Base-by-base conservation (phyloP, 352 stramenopile genomes). In the Blastocystis hominis region DNA sequence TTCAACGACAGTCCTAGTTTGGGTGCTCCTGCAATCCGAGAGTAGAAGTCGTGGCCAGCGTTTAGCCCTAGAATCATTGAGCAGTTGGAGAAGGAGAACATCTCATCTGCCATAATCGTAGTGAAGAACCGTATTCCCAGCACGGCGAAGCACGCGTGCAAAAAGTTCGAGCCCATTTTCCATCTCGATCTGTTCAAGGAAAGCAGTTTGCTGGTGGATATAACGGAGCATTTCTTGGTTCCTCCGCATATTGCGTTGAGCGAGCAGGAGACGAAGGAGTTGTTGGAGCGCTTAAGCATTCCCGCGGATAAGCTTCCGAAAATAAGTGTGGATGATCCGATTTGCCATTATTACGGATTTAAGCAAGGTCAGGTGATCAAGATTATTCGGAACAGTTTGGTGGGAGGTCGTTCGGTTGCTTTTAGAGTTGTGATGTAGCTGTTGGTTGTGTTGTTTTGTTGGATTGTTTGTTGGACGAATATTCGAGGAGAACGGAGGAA, bases 211-310 rank as follows among this genome's bases (percentile, higher is more conserved):
- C 63, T 89, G 24, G 86, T 89, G 44, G 86, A 89, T 46, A 89
- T 89, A 42, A 89, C 86, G 42, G 86, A 88, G 44, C 86, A 89
- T 53, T 86, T 88, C 62, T 47, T 89, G 9, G 86, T 89, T 13
- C 86, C 86, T 42, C 62, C 88, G 38, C 86, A 89, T 50, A 87
- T 89, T 75, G 30, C 78, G 9, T 34, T 89, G 53, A 80, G 42
- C 46, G 81, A 88, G 50, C 20, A 75, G 20, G 69, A 89, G 54
- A 89, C 77, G 61, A 80, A 66, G 61, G 86, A 89, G n/a, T 10
- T 89, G 34, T 46, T 89, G 2, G 42, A 64, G 50, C 59, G 79
- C 50, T 62, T 87, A 1, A 78, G 62, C 55, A 69, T 87, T 56
- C 77, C 62, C 0, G 77, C 62, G 40, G 77, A 87, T 64, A 75